These are phyloP conservation scores for Sporothrix euskadiensis DNA, from an alignment of 2,329 filamentous ascomycete genomes.

Conservation along the genomic window DNA sequence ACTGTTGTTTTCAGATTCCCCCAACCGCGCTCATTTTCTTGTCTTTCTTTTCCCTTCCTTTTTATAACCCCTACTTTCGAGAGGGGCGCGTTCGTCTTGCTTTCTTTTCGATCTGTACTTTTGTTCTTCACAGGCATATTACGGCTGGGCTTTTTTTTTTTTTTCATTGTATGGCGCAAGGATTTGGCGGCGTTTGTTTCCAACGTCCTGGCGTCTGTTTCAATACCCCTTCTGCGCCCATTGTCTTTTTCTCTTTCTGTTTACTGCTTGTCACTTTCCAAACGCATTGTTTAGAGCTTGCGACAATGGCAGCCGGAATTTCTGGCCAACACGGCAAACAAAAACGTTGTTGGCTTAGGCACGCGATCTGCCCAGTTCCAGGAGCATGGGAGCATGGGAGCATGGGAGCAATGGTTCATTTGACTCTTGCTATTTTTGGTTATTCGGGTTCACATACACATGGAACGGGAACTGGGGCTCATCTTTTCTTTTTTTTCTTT, in stretches of 20 bases:
- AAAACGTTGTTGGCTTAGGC: background rate
- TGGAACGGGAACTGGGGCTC: background rate
- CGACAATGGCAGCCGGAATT: background rate
- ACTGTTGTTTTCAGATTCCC: slow-evolving; percentile 4
- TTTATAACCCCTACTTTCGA: background rate
- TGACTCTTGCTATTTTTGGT: background rate
- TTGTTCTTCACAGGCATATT: background rate
- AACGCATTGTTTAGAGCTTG: background rate
- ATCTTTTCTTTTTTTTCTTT: background rate
- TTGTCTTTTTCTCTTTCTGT: background rate
- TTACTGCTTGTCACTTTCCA: background rate
- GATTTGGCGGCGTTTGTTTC: slow-evolving; percentile 3
- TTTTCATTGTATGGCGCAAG: slow-evolving; percentile 3
- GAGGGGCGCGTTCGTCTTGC: background rate
- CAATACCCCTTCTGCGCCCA: slow-evolving; percentile 6
- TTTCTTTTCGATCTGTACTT: background rate
- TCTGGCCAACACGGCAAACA: background rate
- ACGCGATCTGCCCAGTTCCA: background rate
- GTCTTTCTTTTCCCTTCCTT: background rate
- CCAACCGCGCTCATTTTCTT: background rate
- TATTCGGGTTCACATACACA: background rate
- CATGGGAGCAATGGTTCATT: background rate
- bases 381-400: background rate
- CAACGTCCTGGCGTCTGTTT: slow-evolving; percentile 7
- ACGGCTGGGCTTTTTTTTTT: background rate